Percentiles rank a stretch among this genome's conserved stretches.
Conservation (phyloP, 805 yeast genomes). For the Cephaloascus albidus region DNA sequence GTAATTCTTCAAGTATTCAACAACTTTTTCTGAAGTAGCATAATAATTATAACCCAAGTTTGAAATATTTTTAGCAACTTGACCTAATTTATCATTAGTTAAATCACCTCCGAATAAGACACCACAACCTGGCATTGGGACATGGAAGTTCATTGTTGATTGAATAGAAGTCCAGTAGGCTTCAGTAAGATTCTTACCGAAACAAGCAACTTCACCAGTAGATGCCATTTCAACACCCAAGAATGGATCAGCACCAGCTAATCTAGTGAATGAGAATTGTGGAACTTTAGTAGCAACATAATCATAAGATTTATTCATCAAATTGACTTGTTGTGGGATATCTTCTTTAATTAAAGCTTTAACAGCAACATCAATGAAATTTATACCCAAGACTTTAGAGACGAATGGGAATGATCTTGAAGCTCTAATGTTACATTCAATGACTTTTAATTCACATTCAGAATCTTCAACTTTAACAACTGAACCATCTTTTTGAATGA, state of each 20-base stretch:
- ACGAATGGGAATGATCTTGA: slow-evolving; percentile 99
- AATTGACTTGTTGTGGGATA: slow-evolving; percentile 71
- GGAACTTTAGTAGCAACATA: slow-evolving; percentile 98
- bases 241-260: slow-evolving; percentile 99
- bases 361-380: slow-evolving; percentile 92
- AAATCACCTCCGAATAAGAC: slow-evolving; percentile 92
- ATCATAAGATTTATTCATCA: slow-evolving; percentile 67
- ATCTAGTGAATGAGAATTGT: slow-evolving; percentile 95
- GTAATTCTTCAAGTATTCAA: slow-evolving; percentile 51
- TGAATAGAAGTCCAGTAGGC: slow-evolving; percentile 98
- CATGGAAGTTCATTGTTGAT: slow-evolving; percentile 92
- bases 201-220: slow-evolving; percentile 98
- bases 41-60: slow-evolving; percentile 75
- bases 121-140: slow-evolving; percentile 87
- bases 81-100: slow-evolving; percentile 56
- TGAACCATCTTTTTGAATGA: slow-evolving; percentile 36
- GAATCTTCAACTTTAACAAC: slow-evolving; percentile 17
- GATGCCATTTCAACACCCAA: slow-evolving; percentile 99
- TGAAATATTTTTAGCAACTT: slow-evolving; percentile 61
- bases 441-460: slow-evolving; percentile 71
- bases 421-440: slow-evolving; percentile 98
- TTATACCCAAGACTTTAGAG: slow-evolving; percentile 89
- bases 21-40: slow-evolving; percentile 67
- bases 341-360: slow-evolving; percentile 70
- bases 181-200: slow-evolving; percentile 76